phyloP scores from a whole-genome alignment of 495 filamentous ascomycete species.

The Penicillium diatomitis region DNA sequence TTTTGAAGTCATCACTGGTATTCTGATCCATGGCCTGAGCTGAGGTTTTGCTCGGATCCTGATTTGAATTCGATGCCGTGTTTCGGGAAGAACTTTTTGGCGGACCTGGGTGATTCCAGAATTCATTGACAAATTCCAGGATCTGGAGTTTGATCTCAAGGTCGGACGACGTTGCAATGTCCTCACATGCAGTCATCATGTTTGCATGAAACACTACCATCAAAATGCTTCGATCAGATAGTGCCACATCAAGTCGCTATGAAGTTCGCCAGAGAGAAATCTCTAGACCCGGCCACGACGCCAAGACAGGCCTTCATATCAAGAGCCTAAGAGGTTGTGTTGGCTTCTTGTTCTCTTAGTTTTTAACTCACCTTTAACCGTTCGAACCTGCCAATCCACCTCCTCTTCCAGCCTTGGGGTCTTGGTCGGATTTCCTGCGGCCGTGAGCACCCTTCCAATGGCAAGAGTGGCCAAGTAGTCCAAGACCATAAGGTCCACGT shows the following conservation, averaged over 20 bases:
- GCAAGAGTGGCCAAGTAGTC: slow-evolving; percentile 45
- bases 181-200: neutral
- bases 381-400: slow-evolving; percentile 15
- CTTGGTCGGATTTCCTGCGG: neutral
- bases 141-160: slow-evolving; percentile 21
- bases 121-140: slow-evolving; percentile 9
- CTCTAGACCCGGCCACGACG: no score
- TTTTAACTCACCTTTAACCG: slow-evolving; percentile 14
- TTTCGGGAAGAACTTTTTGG: neutral
- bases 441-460: slow-evolving; percentile 21
- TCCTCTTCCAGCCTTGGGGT: slow-evolving; percentile 2
- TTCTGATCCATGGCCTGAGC: no score
- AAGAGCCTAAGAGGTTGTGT: no score
- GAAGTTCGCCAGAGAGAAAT: no score
- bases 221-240: no score
- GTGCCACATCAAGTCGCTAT: no score
- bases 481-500: slow-evolving; percentile 44
- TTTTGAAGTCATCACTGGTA: no score
- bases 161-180: slow-evolving; percentile 12
- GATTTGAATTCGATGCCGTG: no score
- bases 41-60: no score
- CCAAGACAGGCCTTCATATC: no score
- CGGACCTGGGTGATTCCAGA: slow-evolving; percentile 5
- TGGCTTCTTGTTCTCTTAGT: no score
- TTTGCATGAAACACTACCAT: no score